phyloP scores from a whole-genome alignment of 2,329 filamentous ascomycete species.

The Fusarium subtropicale region DNA sequence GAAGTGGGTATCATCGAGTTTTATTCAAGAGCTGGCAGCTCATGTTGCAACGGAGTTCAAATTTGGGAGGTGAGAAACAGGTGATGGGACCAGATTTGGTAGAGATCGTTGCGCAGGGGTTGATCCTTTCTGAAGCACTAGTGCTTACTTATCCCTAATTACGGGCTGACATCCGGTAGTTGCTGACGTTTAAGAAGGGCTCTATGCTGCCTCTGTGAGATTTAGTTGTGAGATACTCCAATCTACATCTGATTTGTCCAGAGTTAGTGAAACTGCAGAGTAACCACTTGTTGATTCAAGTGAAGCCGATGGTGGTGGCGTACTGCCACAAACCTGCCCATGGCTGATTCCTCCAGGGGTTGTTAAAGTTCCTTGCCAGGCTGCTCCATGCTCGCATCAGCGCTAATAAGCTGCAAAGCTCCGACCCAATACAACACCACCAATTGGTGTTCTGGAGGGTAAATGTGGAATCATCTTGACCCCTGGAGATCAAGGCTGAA shows the following conservation, averaged over 20 bases:
- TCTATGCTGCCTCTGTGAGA: neutral
- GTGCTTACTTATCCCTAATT: constrained; percentile 1
- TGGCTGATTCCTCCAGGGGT: neutral
- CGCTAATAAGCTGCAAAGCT: constrained; percentile 12
- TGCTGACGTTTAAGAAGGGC: neutral
- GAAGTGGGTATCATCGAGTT: constrained; percentile 6
- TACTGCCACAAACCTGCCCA: neutral
- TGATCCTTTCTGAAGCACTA: constrained; percentile 13
- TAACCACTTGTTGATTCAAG: neutral
- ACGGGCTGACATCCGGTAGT: neutral
- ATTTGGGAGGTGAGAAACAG: constrained; percentile 10
- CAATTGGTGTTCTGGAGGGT: neutral
- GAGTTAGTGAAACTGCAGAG: neutral
- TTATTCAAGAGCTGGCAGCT: neutral
- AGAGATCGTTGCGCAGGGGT: constrained; percentile 14
- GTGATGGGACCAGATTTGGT: constrained; percentile 8
- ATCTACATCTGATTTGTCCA: neutral
- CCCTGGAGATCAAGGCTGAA: constrained; percentile 17
- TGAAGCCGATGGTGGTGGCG: neutral
- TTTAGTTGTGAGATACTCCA: neutral
- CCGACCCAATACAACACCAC: neutral
- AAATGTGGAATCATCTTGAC: neutral
- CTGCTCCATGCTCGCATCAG: neutral
- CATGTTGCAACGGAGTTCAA: constrained; percentile 3
- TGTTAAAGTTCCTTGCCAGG: neutral